These are phyloP conservation scores for Boletellus ananas DNA, from an alignment of 768 basidiomycete species.

Conservation along the genomic window DNA sequence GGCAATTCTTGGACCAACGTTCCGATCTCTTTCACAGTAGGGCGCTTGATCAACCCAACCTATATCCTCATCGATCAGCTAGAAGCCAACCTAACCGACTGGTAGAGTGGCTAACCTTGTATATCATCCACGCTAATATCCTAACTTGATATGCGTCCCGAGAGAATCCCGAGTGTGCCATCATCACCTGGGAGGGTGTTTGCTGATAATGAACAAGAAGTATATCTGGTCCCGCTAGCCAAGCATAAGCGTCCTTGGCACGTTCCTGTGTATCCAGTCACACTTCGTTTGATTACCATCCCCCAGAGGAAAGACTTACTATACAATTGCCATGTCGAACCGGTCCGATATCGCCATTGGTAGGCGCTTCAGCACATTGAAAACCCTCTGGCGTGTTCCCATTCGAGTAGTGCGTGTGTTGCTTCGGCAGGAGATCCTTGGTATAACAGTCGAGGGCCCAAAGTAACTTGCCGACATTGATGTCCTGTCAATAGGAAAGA, in stretches of 20 bases:
- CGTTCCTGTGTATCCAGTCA: slow-evolving; percentile 23
- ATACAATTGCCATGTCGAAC: slow-evolving; percentile 35
- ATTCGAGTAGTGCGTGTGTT: slow-evolving; percentile 35
- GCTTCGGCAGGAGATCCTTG: slow-evolving; percentile 11
- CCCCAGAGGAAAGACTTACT: slow-evolving; percentile 16
- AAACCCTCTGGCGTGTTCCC: slow-evolving; percentile 32
- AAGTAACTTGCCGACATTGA: slow-evolving; percentile 34
- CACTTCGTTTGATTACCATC: no score
- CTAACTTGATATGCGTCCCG: slow-evolving; percentile 39
- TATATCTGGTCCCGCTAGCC: slow-evolving; percentile 30
- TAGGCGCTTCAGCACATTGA: slow-evolving; percentile 19
- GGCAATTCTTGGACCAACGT: slow-evolving; percentile 2
- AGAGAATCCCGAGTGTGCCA: slow-evolving; percentile 32
- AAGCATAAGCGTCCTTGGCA: slow-evolving; percentile 31
- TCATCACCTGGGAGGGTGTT: neutral
- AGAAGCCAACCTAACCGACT: neutral
- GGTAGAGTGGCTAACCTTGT: slow-evolving; percentile 20
- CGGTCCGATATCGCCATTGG: slow-evolving; percentile 14
- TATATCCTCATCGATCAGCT: slow-evolving; percentile 1
- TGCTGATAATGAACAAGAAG: slow-evolving; percentile 12
- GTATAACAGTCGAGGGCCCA: slow-evolving; percentile 18
- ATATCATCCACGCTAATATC: slow-evolving; percentile 37
- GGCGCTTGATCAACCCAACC: slow-evolving; percentile 29
- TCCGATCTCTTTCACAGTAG: slow-evolving; percentile 29
- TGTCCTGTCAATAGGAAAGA: slow-evolving; percentile 26